These are phyloP conservation scores for Vickermania spadyakhi DNA, from an alignment of 208 protist genomes.

Conservation along the genomic window DNA sequence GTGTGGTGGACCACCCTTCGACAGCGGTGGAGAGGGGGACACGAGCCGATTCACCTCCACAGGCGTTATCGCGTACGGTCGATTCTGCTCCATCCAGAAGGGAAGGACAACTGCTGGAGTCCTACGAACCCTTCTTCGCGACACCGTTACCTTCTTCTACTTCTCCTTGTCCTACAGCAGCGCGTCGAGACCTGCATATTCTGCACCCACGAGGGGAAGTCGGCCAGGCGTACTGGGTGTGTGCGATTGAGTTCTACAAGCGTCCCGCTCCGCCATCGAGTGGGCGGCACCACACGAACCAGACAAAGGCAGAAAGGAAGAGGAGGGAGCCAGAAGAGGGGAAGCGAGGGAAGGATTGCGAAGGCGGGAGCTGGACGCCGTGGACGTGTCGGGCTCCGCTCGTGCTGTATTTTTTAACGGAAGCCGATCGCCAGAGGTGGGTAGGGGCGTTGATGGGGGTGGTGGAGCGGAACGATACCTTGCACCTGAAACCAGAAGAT, in stretches of 20 bases:
- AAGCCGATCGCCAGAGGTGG: conserved; percentile 55
- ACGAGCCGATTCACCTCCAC: not conserved
- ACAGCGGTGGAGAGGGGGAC: not conserved
- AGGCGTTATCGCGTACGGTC: not conserved
- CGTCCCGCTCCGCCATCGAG: too few relatives aligned
- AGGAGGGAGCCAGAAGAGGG: too few relatives aligned
- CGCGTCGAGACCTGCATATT: conserved; percentile 6
- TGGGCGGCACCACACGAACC: too few relatives aligned
- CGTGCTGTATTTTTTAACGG: conserved; percentile 43
- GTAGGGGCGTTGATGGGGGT: conserved; percentile 59
- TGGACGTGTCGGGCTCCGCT: conserved; percentile 16
- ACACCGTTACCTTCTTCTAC: not conserved
- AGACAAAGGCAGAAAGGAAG: conserved; percentile 2
- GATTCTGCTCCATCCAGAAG: too few relatives aligned
- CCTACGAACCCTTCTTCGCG: not conserved
- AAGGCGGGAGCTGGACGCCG: too few relatives aligned
- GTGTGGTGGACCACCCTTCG: not conserved
- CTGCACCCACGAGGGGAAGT: conserved; percentile 24
- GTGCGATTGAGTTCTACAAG: conserved; percentile 47
- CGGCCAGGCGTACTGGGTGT: conserved; percentile 24
- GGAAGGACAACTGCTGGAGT: too few relatives aligned
- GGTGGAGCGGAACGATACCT: conserved; percentile 43
- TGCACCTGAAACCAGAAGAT: not conserved
- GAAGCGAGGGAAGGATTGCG: too few relatives aligned
- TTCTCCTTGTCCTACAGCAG: not conserved